Evolutionary conservation across 768 basidiomycete genomes (phyloP).

Genomic region (Pisolithus tinctorius): DNA sequence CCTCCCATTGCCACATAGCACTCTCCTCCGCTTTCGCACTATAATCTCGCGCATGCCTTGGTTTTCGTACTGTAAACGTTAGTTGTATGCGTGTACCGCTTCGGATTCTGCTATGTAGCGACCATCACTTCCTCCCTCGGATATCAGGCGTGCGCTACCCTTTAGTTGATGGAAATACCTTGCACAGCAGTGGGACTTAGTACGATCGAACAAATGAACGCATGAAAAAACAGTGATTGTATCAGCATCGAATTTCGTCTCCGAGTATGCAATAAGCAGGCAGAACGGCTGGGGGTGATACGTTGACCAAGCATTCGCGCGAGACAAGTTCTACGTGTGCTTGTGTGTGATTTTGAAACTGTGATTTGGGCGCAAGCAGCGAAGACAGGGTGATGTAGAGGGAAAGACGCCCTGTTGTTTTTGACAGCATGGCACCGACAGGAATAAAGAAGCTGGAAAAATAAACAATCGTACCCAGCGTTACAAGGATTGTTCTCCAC

Average conservation of each 20-base stretch:
- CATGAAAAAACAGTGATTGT: slow-evolving; percentile 43
- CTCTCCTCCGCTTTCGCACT: too few species aligned
- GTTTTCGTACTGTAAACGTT: too few species aligned
- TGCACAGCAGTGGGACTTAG: slow-evolving; percentile 15
- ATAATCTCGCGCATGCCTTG: too few species aligned
- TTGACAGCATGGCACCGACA: slow-evolving; percentile 51
- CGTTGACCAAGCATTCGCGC: slow-evolving; percentile 84
- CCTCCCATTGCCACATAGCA: too few species aligned
- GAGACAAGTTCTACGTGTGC: slow-evolving; percentile 79
- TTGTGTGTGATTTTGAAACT: slow-evolving; percentile 10
- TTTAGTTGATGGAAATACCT: slow-evolving; percentile 61
- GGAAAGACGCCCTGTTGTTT: slow-evolving; percentile 41
- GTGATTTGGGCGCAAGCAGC: slow-evolving; percentile 39
- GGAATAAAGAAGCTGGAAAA: background rate
- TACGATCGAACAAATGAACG: slow-evolving; percentile 26
- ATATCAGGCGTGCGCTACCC: slow-evolving; percentile 71
- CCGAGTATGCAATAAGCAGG: slow-evolving; percentile 75
- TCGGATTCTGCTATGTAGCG: slow-evolving; percentile 35
- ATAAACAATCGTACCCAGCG: slow-evolving; percentile 44
- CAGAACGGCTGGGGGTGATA: too few species aligned
- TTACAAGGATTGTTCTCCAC: slow-evolving; percentile 64
- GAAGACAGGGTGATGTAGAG: slow-evolving; percentile 49
- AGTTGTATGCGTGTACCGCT: slow-evolving; percentile 32
- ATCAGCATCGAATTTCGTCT: slow-evolving; percentile 63
- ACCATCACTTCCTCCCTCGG: slow-evolving; percentile 49